These are phyloP conservation scores for Alternaria sp. DNA, from an alignment of 2,329 filamentous ascomycete species.

Conservation along the genomic window DNA sequence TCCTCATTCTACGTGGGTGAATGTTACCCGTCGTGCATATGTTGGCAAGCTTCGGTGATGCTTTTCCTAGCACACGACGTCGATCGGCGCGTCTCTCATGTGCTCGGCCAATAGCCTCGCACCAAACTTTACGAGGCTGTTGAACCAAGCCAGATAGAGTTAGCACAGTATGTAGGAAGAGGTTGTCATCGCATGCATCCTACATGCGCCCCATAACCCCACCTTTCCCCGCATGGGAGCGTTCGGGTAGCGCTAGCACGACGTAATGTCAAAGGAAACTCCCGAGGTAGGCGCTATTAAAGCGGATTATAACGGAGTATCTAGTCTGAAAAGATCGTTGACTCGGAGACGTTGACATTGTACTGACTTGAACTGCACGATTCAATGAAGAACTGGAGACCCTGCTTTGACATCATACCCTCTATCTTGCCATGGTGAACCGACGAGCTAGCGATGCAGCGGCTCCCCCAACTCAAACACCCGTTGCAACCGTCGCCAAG, in stretches of 20 bases:
- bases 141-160: conserved; percentile 10
- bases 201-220: conserved; percentile 20
- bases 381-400: conserved; percentile 2
- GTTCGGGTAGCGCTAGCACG: conserved; percentile 6
- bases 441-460: conserved; percentile 32
- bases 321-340: neutral
- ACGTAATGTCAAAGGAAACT: neutral
- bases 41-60: conserved; percentile 22
- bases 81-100: too few species aligned
- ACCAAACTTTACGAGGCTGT: neutral
- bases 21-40: neutral
- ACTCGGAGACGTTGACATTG: conserved; percentile 21
- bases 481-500: conserved; percentile 38
- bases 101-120: neutral
- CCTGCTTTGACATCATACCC: conserved; percentile 10
- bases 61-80: neutral
- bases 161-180: conserved; percentile 1
- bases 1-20: neutral
- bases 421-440: neutral
- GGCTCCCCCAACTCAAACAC: conserved; percentile 20
- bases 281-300: conserved; percentile 15
- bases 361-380: conserved; percentile 18
- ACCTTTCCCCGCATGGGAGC: conserved; percentile 34
- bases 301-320: neutral
- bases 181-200: neutral